phyloP scores from a whole-genome alignment of 345 rosid genomes.

The Hibiscus mutabilis region DNA sequence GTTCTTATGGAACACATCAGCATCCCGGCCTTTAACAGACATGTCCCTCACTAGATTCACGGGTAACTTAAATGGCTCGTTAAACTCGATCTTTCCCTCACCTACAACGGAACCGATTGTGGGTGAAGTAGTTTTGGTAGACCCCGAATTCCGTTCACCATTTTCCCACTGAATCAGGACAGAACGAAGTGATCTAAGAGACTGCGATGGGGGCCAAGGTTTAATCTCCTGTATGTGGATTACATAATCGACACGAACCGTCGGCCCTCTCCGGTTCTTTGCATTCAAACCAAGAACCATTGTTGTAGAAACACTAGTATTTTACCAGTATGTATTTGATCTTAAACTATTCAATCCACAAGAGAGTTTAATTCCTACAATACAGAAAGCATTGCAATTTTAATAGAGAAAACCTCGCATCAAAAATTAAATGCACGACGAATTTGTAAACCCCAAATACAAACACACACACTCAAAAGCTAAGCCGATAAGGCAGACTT shows the following conservation, averaged over 20 bases:
- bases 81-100: slow-evolving; percentile 83
- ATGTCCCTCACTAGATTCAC: slow-evolving; percentile 54
- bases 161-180: slow-evolving; percentile 88
- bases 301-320: slow-evolving; percentile 16
- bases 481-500: slow-evolving; percentile 5
- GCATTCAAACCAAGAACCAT: slow-evolving; percentile 68
- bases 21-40: slow-evolving; percentile 47
- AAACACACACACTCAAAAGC: neutral
- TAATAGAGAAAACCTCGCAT: neutral
- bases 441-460: neutral
- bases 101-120: slow-evolving; percentile 63
- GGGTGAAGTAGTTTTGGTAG: slow-evolving; percentile 60
- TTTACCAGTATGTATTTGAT: slow-evolving; percentile 6
- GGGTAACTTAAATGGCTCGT: slow-evolving; percentile 68
- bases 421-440: neutral
- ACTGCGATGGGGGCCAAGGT: slow-evolving; percentile 99
- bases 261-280: slow-evolving; percentile 47
- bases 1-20: slow-evolving; percentile 55
- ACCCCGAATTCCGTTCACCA: slow-evolving; percentile 62
- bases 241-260: slow-evolving; percentile 49
- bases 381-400: neutral
- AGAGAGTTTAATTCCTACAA: slow-evolving; percentile 16
- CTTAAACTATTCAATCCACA: neutral
- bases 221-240: slow-evolving; percentile 75
- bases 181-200: slow-evolving; percentile 74